These are phyloP conservation scores for Clitopilus passeckerianus DNA, from an alignment of 768 basidiomycete species.

Conservation along the genomic window DNA sequence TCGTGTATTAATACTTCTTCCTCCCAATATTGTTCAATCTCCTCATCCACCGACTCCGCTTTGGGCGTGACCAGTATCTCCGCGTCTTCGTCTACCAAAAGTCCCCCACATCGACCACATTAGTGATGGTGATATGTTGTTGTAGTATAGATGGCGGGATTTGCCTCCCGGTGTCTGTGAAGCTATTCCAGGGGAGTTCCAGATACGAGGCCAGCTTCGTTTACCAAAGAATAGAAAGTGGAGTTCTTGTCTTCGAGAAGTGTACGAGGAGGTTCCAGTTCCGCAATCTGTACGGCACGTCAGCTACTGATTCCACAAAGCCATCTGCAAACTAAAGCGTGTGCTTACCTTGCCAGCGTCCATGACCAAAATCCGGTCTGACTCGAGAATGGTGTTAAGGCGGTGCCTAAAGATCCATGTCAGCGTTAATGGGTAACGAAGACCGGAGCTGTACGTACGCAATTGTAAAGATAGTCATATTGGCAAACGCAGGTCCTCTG, in stretches of 20 bases:
- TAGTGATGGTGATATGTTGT: no score
- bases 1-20: no score
- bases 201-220: slow-evolving; percentile 51
- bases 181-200: no score
- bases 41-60: no score
- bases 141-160: no score
- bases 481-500: slow-evolving; percentile 67
- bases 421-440: background rate
- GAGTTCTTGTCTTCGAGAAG: slow-evolving; percentile 56
- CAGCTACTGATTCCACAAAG: background rate
- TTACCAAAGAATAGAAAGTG: slow-evolving; percentile 60
- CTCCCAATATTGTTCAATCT: no score
- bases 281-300: slow-evolving; percentile 45
- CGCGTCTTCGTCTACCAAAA: no score
- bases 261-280: slow-evolving; percentile 67
- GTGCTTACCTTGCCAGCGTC: slow-evolving; percentile 61
- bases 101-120: no score
- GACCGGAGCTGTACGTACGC: slow-evolving; percentile 44
- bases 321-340: background rate
- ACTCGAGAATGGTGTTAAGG: slow-evolving; percentile 80
- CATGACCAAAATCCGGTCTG: slow-evolving; percentile 78
- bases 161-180: background rate
- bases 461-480: slow-evolving; percentile 83
- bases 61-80: no score
- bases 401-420: slow-evolving; percentile 47